Conservation (phyloP, 2,329 filamentous ascomycete genomes). For the Sclerotinia spermophila region DNA sequence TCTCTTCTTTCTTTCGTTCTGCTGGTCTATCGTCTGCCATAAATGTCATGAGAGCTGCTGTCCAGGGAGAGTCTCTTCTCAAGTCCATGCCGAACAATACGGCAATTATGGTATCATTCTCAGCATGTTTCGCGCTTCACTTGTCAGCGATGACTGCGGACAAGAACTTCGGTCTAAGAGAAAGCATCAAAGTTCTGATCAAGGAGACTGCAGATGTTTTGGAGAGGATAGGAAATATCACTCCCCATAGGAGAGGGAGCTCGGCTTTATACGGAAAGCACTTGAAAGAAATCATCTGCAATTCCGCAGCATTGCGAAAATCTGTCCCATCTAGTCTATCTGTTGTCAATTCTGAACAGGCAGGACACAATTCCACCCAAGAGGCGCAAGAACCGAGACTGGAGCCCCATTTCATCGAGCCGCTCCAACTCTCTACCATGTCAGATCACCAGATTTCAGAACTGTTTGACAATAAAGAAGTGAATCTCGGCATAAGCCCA, state of each 20-base stretch:
- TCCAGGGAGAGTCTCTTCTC: conserved; percentile 65
- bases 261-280: conserved; percentile 58
- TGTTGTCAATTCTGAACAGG: neutral
- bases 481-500: conserved; percentile 48
- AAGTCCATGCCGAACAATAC: conserved; percentile 78
- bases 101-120: conserved; percentile 75
- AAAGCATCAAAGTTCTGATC: conserved; percentile 61
- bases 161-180: conserved; percentile 53
- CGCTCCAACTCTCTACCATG: conserved; percentile 64
- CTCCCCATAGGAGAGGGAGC: conserved; percentile 63
- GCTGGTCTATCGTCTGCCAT: conserved; percentile 68
- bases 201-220: conserved; percentile 66
- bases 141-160: conserved; percentile 57
- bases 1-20: conserved; percentile 69
- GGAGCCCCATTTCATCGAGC: conserved; percentile 37
- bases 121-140: conserved; percentile 66
- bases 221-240: conserved; percentile 64
- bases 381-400: neutral
- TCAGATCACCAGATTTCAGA: conserved; percentile 66
- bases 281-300: conserved; percentile 43
- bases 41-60: conserved; percentile 71
- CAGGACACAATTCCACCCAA: neutral
- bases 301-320: conserved; percentile 21
- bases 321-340: neutral
- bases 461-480: conserved; percentile 59